phyloP scores from a whole-genome alignment of 352 stramenopile species.

The Pythium insidiosum region DNA sequence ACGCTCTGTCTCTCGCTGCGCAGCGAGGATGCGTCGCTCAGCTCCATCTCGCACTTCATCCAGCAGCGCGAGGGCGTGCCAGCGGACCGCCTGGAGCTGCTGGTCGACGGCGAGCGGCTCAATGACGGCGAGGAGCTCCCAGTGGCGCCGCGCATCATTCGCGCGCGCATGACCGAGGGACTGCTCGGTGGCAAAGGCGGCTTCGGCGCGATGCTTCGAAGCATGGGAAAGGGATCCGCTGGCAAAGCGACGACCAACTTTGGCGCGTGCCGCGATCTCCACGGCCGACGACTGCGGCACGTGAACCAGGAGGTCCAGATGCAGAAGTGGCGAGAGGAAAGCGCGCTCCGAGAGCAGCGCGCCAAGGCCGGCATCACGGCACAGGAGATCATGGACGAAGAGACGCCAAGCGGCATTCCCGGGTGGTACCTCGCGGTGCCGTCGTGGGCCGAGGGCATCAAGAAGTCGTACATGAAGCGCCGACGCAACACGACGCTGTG shows the following conservation, averaged over 20 bases:
- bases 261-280: slow-evolving; percentile 70
- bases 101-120: slow-evolving; percentile 45
- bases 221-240: slow-evolving; percentile 62
- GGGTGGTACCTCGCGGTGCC: slow-evolving; percentile 79
- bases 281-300: slow-evolving; percentile 70
- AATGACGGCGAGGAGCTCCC: slow-evolving; percentile 32
- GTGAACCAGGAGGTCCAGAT: slow-evolving; percentile 85
- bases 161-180: slow-evolving; percentile 48
- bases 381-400: slow-evolving; percentile 63
- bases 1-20: slow-evolving; percentile 68
- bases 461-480: slow-evolving; percentile 83
- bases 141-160: slow-evolving; percentile 42
- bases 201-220: slow-evolving; percentile 82
- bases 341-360: slow-evolving; percentile 30
- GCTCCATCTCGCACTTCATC: slow-evolving; percentile 29
- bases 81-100: slow-evolving; percentile 40
- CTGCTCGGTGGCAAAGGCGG: slow-evolving; percentile 75
- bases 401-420: slow-evolving; percentile 76
- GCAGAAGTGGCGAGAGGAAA: slow-evolving; percentile 70
- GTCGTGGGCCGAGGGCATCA: slow-evolving; percentile 75
- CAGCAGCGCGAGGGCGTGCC: slow-evolving; percentile 40
- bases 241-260: slow-evolving; percentile 71
- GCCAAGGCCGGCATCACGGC: slow-evolving; percentile 47
- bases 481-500: slow-evolving; percentile 76
- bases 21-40: slow-evolving; percentile 22